phyloP scores from a whole-genome alignment of 1,284 basidiomycete species.

The Microbotryum intermedium region DNA sequence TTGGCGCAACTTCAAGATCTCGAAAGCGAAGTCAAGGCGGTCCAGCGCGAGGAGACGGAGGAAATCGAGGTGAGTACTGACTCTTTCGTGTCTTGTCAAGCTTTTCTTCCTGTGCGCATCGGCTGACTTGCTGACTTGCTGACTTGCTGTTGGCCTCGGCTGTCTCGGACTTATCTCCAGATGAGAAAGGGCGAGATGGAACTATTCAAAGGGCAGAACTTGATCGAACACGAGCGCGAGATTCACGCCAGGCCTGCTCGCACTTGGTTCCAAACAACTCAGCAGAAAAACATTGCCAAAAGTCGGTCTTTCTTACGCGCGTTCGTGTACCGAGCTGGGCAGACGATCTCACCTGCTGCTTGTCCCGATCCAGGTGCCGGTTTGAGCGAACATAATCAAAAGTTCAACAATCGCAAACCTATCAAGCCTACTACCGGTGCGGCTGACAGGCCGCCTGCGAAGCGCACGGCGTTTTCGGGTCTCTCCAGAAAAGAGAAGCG shows the following conservation, averaged over 20 bases:
- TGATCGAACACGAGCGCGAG: constrained; percentile 89
- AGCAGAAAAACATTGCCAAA: constrained; percentile 72
- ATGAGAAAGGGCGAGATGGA: constrained; percentile 91
- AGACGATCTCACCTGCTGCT: not conserved
- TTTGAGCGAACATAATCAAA: constrained; percentile 25
- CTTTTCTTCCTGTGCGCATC: not conserved
- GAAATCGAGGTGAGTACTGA: constrained; percentile 65
- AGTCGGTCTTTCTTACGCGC: constrained; percentile 46
- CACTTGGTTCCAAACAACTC: constrained; percentile 92
- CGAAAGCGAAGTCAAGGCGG: constrained; percentile 69
- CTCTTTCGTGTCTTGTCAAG: not conserved
- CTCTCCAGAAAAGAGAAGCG: constrained; percentile 74
- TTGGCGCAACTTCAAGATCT: constrained; percentile 59
- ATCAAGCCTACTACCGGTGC: constrained; percentile 16
- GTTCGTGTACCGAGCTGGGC: not conserved
- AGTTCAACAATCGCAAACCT: constrained; percentile 28
- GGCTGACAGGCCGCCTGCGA: constrained; percentile 13
- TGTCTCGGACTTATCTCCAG: constrained; percentile 41
- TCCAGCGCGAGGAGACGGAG: constrained; percentile 88
- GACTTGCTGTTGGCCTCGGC: not conserved
- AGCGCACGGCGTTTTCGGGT: constrained; percentile 51
- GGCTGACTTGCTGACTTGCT: no score
- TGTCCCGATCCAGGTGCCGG: constrained; percentile 9
- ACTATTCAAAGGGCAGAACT: constrained; percentile 86
- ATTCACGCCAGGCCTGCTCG: constrained; percentile 87